phyloP scores from a whole-genome alignment of 23 red algal genomes.

The Gracilariopsis chorda region DNA sequence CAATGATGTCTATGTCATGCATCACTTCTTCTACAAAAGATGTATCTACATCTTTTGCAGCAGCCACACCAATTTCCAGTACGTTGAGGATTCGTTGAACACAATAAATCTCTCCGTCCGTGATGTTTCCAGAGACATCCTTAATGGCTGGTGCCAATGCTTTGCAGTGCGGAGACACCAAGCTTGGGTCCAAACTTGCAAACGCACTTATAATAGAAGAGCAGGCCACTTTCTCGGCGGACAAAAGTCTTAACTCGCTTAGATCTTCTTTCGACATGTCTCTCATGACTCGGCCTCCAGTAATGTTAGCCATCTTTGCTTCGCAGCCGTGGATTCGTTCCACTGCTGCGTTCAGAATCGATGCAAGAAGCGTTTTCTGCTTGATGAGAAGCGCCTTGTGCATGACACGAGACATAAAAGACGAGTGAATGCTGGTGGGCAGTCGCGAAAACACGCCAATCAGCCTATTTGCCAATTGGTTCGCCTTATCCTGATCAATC shows the following conservation, averaged over 20 bases:
- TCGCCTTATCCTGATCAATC: constrained; percentile 10
- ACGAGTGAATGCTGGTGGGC: constrained; percentile 1
- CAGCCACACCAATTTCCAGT: constrained; percentile 41
- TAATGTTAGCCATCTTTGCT: constrained; percentile 12
- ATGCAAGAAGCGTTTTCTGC: background rate
- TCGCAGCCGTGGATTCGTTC: constrained; percentile 41
- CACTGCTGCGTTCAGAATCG: constrained; percentile 38
- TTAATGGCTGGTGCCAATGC: constrained; percentile 49
- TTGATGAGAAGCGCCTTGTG: constrained; percentile 42
- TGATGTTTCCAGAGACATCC: background rate
- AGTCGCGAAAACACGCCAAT: constrained; percentile 19
- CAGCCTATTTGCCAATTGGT: constrained; percentile 5
- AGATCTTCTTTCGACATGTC: background rate
- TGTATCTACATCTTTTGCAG: background rate
- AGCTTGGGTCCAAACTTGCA: background rate
- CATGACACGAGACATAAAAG: constrained; percentile 30
- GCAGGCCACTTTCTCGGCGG: constrained; percentile 15
- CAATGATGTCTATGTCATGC: constrained; percentile 54
- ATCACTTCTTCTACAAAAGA: constrained; percentile 48
- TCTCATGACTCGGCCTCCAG: background rate
- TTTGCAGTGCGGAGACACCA: constrained; percentile 24
- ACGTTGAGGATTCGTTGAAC: constrained; percentile 32
- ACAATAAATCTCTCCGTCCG: background rate
- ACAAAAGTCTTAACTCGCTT: background rate
- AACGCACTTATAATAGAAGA: constrained; percentile 50